Evolutionary conservation across 2,329 filamentous ascomycete genomes (phyloP).

Genomic region (Grosmannia clavigera): DNA sequence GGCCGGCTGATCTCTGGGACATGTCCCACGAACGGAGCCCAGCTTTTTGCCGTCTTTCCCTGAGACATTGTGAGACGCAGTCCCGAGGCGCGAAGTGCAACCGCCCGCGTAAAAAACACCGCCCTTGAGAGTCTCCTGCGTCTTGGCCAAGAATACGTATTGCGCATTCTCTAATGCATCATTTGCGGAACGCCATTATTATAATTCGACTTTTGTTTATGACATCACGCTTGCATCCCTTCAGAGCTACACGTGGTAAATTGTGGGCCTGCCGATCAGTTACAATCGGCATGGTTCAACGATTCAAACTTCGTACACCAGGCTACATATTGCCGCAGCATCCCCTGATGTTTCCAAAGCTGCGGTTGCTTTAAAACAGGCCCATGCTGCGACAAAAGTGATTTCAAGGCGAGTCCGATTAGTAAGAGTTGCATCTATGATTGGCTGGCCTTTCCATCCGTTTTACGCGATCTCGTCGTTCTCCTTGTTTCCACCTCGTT

Average conservation of each 20-base stretch:
- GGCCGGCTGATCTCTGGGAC: conserved; percentile 17
- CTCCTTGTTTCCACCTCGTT: neutral
- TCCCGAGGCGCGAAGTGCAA: too few species aligned
- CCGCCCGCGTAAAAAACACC: too few species aligned
- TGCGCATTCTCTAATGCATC: neutral
- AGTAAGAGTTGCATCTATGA: neutral
- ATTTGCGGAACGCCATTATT: neutral
- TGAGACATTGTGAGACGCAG: neutral
- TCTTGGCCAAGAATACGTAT: neutral
- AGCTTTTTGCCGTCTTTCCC: conserved; percentile 20
- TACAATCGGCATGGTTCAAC: neutral
- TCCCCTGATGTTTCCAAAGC: neutral
- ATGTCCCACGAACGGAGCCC: conserved; percentile 19
- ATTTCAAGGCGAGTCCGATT: neutral
- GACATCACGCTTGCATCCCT: neutral
- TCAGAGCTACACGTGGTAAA: neutral
- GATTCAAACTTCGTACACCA: neutral
- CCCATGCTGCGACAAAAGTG: neutral
- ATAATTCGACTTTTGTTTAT: neutral
- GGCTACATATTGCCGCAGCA: neutral
- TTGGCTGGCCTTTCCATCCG: neutral
- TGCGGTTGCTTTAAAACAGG: neutral
- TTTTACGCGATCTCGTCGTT: neutral
- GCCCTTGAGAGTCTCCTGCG: neutral
- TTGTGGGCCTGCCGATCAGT: neutral